Percentiles rank a stretch among this genome's conserved stretches.
phyloP scores from a whole-genome alignment of 2,329 filamentous ascomycete species.

The Periglandula ipomoeae region DNA sequence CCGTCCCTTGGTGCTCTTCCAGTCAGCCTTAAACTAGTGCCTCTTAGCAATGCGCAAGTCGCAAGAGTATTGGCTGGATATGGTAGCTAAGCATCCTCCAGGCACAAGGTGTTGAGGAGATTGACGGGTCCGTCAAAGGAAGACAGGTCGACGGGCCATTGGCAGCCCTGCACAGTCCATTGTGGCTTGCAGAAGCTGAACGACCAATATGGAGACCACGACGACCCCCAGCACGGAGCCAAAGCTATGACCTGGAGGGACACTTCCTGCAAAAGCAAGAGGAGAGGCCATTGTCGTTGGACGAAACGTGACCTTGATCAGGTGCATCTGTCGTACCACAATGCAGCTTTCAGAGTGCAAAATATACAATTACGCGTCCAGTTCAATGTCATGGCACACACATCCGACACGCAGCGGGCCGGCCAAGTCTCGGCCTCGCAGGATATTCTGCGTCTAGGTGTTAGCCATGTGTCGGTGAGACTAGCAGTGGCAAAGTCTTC shows the following conservation, averaged over 20 bases:
- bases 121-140: neutral
- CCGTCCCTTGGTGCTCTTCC: neutral
- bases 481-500: too few relatives aligned
- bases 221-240: conserved; percentile 1
- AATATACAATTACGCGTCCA: too few relatives aligned
- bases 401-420: too few relatives aligned
- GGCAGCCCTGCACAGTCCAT: conserved; percentile 7
- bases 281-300: too few relatives aligned
- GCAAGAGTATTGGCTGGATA: neutral
- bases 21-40: neutral
- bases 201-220: conserved; percentile 8
- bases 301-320: too few relatives aligned
- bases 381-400: too few relatives aligned
- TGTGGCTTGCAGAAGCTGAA: conserved; percentile 30
- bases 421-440: too few relatives aligned
- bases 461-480: neutral
- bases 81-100: too few relatives aligned
- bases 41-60: neutral
- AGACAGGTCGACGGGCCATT: conserved; percentile 21
- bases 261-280: neutral
- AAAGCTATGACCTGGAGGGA: too few relatives aligned
- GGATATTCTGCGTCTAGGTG: neutral
- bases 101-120: too few relatives aligned
- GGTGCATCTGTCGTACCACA: too few relatives aligned
- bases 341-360: too few relatives aligned